These are phyloP conservation scores for Leucoagaricus sp. DNA, from an alignment of 1,284 basidiomycete genomes.

Conservation along the genomic window DNA sequence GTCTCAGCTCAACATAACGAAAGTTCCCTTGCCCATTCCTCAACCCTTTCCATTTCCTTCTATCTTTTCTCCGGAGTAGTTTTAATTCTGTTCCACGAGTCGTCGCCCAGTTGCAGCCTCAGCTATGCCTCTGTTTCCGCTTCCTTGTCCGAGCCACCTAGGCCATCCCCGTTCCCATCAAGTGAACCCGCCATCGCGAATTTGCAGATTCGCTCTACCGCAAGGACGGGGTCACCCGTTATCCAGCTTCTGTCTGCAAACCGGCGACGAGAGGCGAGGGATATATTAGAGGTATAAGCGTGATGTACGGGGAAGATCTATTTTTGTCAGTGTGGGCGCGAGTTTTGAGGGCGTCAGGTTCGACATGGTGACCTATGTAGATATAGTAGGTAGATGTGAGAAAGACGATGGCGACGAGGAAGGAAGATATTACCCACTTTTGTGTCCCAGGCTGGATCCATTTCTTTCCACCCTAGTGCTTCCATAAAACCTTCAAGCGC, in stretches of 20 bases:
- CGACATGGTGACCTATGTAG: slow-evolving; percentile 15
- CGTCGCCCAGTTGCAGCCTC: not conserved
- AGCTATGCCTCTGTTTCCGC: not conserved
- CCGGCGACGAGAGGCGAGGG: not conserved
- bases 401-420: not conserved
- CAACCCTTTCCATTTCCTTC: not conserved
- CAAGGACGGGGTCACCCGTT: not conserved
- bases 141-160: not conserved
- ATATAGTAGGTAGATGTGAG: not conserved
- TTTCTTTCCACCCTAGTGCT: slow-evolving; percentile 8
- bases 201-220: not conserved
- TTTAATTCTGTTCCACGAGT: not conserved
- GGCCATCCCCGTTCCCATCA: not conserved
- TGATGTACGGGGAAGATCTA: slow-evolving; percentile 15
- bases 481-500: slow-evolving; percentile 1
- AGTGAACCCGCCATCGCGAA: not conserved
- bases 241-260: not conserved
- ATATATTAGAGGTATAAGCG: slow-evolving; percentile 11
- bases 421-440: slow-evolving; percentile 2
- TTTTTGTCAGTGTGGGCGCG: slow-evolving; percentile 16
- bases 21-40: not conserved
- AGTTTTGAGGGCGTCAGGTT: slow-evolving; percentile 18
- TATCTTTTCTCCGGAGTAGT: not conserved
- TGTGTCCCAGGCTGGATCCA: slow-evolving; percentile 19
- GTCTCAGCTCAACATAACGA: too few species aligned